Evolutionary conservation across 2,329 filamentous ascomycete genomes (phyloP).

Genomic region (Talaromyces sp.): DNA sequence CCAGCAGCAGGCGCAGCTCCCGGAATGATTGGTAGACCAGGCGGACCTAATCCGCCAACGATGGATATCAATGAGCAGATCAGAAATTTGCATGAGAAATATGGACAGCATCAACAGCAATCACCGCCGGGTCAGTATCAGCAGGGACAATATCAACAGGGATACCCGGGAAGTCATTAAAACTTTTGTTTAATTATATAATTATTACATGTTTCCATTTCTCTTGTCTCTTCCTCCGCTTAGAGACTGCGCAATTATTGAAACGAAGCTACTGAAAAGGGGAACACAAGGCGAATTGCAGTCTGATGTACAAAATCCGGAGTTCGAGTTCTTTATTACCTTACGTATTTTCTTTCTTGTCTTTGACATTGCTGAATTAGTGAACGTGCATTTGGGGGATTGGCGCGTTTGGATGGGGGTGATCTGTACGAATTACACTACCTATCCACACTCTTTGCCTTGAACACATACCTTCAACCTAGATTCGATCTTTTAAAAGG

Average conservation of each 20-base stretch:
- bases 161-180: slow-evolving; percentile 14
- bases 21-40: slow-evolving; percentile 17
- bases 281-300: background rate
- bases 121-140: slow-evolving; percentile 24
- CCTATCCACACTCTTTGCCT: background rate
- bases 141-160: slow-evolving; percentile 9
- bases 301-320: background rate
- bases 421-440: background rate
- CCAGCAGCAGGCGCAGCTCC: background rate
- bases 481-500: background rate
- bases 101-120: slow-evolving; percentile 26
- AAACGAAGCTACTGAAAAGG: background rate
- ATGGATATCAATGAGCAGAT: slow-evolving; percentile 87
- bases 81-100: slow-evolving; percentile 63
- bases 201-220: background rate
- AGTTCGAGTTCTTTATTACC: background rate
- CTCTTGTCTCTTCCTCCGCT: background rate
- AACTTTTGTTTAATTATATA: background rate
- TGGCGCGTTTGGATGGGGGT: background rate
- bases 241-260: background rate
- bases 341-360: background rate
- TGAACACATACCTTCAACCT: background rate
- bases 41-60: slow-evolving; percentile 35
- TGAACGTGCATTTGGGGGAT: background rate
- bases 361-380: background rate